Evolutionary conservation across 148 eudicot genomes (phyloP).

Genomic region (Camellia granthamiana): DNA sequence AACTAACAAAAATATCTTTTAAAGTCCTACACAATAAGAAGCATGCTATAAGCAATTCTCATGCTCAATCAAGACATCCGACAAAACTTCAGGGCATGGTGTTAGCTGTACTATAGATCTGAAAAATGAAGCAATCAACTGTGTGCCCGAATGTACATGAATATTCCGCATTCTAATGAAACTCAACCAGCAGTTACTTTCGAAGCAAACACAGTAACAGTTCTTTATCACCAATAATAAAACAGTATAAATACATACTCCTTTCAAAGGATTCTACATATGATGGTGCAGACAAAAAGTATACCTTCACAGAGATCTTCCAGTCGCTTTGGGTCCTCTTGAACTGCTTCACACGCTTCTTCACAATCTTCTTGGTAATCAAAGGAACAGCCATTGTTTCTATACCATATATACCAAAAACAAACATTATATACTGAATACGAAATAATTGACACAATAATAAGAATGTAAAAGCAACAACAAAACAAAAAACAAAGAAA

Average conservation of each 20-base stretch:
- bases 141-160: neutral
- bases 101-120: neutral
- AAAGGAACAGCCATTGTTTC: slow-evolving; percentile 50
- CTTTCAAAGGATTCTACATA: neutral
- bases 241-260: neutral
- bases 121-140: neutral
- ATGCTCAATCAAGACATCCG: no score
- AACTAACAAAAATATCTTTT: no score
- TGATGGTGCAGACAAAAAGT: neutral
- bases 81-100: no score
- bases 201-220: neutral
- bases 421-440: neutral
- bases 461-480: neutral
- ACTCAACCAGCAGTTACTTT: neutral
- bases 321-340: slow-evolving; percentile 54
- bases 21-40: neutral
- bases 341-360: slow-evolving; percentile 56
- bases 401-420: neutral
- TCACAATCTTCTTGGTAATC: slow-evolving; percentile 51
- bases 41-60: no score
- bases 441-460: neutral
- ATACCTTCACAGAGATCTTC: slow-evolving; percentile 45
- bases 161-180: neutral
- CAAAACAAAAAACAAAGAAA: no score
- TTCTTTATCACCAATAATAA: neutral